Evolutionary conservation across 2,329 filamentous ascomycete genomes (phyloP), one percentile per base, ranked within the genome.

Genomic region (Arachnomyces sp.): DNA sequence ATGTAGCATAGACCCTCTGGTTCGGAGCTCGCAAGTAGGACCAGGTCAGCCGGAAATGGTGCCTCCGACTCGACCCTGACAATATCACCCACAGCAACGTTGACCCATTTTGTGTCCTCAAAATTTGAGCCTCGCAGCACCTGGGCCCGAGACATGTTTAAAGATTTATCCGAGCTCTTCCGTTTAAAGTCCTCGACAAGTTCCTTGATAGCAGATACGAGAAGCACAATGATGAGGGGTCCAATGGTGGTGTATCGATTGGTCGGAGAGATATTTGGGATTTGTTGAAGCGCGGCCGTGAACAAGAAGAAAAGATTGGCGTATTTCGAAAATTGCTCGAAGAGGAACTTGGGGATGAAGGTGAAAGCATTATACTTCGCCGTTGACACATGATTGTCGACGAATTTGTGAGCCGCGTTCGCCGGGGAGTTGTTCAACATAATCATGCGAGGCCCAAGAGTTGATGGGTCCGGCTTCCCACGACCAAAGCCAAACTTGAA

Each of bases 271-370:
- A 98, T 82, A 50, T 84, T 82, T 15, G 92, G 92, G 46, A 98
- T 95, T 63, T 98, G 92, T 69, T 98, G 92, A 34, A 98, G 70
- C 31, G 79, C 82, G 12, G 92, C 89, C 29, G 92, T 98, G 65
- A 98, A 96, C 61, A 98, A 77, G 84, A 98, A 98, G 73, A 98
- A 98, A 57, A 98, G 67, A 67, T 98, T 98, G 71, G 92, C 92
- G 65, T 95, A 95, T 72, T 95, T 98, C 46, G 89, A 95, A 68
- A 98, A 98, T 62, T 98, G 92, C 64, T 98, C 92, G 62, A 90
- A 88, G 42, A 98, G 73, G 66, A 98, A 98, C 65, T 98, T 98
- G 37, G 92, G 92, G 13, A 96, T 60, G 63, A 98, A 98, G 14
- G 88, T 95, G 40, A 86, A 74, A 57, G 87, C 55, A 62, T 96